A percentile compares a stretch with the other conserved stretches of the same genome.
These are phyloP conservation scores for Senna tora DNA, from an alignment of 306 rosid genomes.

Conservation along the genomic window DNA sequence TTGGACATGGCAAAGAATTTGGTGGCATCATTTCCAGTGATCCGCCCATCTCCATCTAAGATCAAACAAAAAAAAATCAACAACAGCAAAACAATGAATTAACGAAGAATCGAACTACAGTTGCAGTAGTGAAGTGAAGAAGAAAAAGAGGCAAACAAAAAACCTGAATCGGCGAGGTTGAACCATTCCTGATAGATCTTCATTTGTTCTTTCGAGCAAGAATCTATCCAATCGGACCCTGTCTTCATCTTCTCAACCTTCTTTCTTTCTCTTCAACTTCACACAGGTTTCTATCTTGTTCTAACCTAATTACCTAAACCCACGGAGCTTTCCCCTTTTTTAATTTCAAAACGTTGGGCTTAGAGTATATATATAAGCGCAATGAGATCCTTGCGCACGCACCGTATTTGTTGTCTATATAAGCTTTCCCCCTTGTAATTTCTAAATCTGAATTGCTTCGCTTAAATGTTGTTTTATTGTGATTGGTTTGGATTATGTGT, in stretches of 20 bases:
- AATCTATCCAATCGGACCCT: constrained; percentile 41
- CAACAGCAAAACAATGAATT: too few species aligned
- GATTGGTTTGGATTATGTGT: background rate
- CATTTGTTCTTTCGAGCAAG: constrained; percentile 62
- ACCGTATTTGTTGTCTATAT: too few species aligned
- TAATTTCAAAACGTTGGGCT: constrained; percentile 1
- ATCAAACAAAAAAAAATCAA: constrained; percentile 3
- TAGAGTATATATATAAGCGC: too few species aligned
- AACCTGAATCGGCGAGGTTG: constrained; percentile 83
- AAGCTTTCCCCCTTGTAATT: too few species aligned
- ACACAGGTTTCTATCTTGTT: background rate
- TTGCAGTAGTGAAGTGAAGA: background rate
- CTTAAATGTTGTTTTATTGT: too few species aligned
- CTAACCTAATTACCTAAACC: too few species aligned
- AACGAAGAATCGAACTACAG: too few species aligned
- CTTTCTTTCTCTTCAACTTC: background rate
- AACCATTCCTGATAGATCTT: constrained; percentile 82
- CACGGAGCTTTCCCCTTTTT: too few species aligned
- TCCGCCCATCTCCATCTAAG: constrained; percentile 80
- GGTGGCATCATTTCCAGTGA: constrained; percentile 77
- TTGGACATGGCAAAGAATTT: constrained; percentile 83
- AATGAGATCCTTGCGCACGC: too few species aligned
- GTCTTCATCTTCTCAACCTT: constrained; percentile 54
- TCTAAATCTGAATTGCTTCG: too few species aligned
- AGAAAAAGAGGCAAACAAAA: background rate